A percentile compares a stretch with the other conserved stretches of the same genome.
These are phyloP conservation scores for Kodamaea arcana DNA, from an alignment of 1,139 yeast genomes.

Conservation along the genomic window DNA sequence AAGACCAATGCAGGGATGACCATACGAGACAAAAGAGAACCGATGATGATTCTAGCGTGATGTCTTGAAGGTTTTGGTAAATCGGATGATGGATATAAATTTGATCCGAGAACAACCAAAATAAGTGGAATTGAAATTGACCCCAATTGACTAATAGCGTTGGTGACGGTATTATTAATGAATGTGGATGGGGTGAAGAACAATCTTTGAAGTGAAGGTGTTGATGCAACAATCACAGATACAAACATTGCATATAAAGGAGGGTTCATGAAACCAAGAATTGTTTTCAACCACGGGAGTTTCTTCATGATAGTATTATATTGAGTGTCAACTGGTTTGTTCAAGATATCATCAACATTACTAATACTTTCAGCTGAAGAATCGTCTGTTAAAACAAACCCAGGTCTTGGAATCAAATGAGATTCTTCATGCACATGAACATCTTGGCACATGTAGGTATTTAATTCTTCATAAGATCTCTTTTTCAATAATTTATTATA, in stretches of 20 bases:
- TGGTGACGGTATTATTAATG: slow-evolving; percentile 70
- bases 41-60: slow-evolving; percentile 56
- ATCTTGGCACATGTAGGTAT: slow-evolving; percentile 21
- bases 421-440: slow-evolving; percentile 9
- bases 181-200: slow-evolving; percentile 61
- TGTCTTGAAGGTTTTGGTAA: slow-evolving; percentile 61
- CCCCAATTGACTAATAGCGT: slow-evolving; percentile 76
- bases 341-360: background rate
- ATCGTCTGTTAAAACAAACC: slow-evolving; percentile 2
- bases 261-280: slow-evolving; percentile 75
- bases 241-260: slow-evolving; percentile 90
- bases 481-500: slow-evolving; percentile 65
- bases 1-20: slow-evolving; percentile 65
- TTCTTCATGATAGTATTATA: slow-evolving; percentile 1
- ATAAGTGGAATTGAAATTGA: slow-evolving; percentile 77
- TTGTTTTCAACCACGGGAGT: slow-evolving; percentile 12
- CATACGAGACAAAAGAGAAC: slow-evolving; percentile 72
- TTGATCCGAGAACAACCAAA: slow-evolving; percentile 72
- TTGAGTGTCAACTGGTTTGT: slow-evolving; percentile 1
- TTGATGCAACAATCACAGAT: slow-evolving; percentile 78
- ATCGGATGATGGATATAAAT: slow-evolving; percentile 62
- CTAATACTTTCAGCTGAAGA: background rate
- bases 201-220: slow-evolving; percentile 61
- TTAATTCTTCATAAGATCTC: slow-evolving; percentile 41
- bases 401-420: background rate